Conservation (phyloP, 1,284 basidiomycete species). For the Tranzscheliella williamsii region DNA sequence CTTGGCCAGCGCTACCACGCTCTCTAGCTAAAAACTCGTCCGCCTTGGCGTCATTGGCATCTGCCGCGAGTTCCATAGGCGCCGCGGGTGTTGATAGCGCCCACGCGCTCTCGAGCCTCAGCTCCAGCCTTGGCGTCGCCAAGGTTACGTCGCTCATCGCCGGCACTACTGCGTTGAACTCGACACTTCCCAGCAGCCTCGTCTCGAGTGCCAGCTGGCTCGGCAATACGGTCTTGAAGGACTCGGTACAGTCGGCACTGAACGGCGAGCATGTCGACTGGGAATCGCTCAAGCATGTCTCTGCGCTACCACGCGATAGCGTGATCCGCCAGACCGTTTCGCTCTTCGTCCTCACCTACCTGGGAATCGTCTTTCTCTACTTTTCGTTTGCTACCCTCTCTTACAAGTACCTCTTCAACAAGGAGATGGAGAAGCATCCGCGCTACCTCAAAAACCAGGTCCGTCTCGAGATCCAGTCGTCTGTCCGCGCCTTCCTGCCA, state of each 20-base stretch:
- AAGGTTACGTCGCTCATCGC: background rate
- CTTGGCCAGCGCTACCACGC: slow-evolving; percentile 67
- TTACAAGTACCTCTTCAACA: slow-evolving; percentile 88
- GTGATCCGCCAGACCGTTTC: slow-evolving; percentile 73
- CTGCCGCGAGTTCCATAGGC: background rate
- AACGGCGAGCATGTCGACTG: slow-evolving; percentile 24
- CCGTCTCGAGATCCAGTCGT: slow-evolving; percentile 77
- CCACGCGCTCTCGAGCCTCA: slow-evolving; percentile 25
- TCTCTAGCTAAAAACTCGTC: slow-evolving; percentile 22
- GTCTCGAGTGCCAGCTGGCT: slow-evolving; percentile 12
- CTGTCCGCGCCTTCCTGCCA: slow-evolving; percentile 75
- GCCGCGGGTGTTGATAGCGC: background rate
- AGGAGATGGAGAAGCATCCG: slow-evolving; percentile 93
- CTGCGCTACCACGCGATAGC: slow-evolving; percentile 46
- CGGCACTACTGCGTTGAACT: background rate
- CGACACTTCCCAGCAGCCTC: background rate
- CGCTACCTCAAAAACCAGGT: slow-evolving; percentile 84
- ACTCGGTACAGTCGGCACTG: slow-evolving; percentile 17
- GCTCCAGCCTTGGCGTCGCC: slow-evolving; percentile 19
- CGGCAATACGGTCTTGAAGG: slow-evolving; percentile 23
- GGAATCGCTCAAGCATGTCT: slow-evolving; percentile 21
- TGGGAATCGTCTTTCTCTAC: slow-evolving; percentile 71
- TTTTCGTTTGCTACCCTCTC: slow-evolving; percentile 78
- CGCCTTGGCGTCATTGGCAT: slow-evolving; percentile 16
- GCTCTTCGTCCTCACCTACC: slow-evolving; percentile 73